phyloP scores from a whole-genome alignment of 1,284 basidiomycete genomes.

The Quambalaria eucalypti region DNA sequence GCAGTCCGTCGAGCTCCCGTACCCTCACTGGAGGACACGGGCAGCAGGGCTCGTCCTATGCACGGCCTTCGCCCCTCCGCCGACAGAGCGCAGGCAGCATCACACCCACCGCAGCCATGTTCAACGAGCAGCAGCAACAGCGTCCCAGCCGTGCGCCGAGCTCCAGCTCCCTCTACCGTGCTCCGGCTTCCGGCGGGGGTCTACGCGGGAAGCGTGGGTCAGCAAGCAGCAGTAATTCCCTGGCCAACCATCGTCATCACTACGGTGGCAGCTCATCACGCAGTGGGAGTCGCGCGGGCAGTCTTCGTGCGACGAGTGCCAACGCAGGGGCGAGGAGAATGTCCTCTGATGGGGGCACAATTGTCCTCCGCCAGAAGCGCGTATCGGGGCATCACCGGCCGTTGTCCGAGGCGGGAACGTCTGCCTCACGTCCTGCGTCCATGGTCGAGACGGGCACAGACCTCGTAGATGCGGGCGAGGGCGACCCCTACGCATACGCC shows the following conservation, averaged over 20 bases:
- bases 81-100: conserved; percentile 38
- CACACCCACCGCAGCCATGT: conserved; percentile 30
- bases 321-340: too few relatives aligned
- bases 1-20: conserved; percentile 1
- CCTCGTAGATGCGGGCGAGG: neutral
- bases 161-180: conserved; percentile 20
- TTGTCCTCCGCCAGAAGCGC: too few relatives aligned
- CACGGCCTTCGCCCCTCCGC: conserved; percentile 8
- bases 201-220: conserved; percentile 28
- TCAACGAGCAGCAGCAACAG: conserved; percentile 12
- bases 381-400: too few relatives aligned
- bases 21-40: neutral
- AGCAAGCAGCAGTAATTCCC: conserved; percentile 21
- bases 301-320: neutral
- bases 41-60: conserved; percentile 4
- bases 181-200: conserved; percentile 2
- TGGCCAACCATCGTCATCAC: conserved; percentile 4
- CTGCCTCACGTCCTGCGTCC: conserved; percentile 12
- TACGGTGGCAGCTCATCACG: conserved; percentile 3
- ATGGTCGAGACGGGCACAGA: neutral
- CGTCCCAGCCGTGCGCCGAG: conserved; percentile 27
- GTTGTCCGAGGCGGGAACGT: too few relatives aligned
- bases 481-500: conserved; percentile 2
- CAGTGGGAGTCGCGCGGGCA: conserved; percentile 12
- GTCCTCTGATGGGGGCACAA: conserved; percentile 20